Conservation (phyloP, 371 early-diverging fungal genomes). For the Mortierella sp. region DNA sequence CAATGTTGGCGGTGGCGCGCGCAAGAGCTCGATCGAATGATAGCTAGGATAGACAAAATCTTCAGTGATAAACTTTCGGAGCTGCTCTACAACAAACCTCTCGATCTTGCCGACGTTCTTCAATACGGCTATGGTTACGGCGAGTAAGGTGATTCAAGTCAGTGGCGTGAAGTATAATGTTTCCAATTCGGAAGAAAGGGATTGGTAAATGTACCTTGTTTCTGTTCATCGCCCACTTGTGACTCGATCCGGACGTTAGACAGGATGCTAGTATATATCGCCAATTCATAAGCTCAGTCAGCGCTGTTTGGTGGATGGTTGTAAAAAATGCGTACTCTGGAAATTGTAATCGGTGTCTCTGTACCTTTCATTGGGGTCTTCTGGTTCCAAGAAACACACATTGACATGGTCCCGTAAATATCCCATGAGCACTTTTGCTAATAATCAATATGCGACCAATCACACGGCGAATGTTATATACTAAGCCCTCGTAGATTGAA, state of each 20-base stretch:
- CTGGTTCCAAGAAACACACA: constrained; percentile 90
- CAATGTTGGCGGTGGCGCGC: constrained; percentile 14
- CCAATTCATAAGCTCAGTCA: neutral
- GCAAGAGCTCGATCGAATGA: constrained; percentile 67
- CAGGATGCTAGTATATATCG: constrained; percentile 64
- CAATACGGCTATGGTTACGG: constrained; percentile 66
- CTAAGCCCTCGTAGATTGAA: neutral
- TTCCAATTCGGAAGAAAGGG: neutral
- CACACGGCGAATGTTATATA: neutral
- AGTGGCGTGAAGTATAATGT: neutral
- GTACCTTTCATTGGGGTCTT: constrained; percentile 64
- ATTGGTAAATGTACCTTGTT: constrained; percentile 75
- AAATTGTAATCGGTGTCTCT: neutral
- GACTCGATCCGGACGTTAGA: constrained; percentile 87
- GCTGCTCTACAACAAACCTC: constrained; percentile 89
- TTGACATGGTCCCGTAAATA: constrained; percentile 87
- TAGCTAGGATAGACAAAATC: constrained; percentile 93
- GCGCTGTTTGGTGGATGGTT: neutral
- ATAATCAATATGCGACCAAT: neutral
- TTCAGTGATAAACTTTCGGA: constrained; percentile 89
- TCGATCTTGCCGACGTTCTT: constrained; percentile 96
- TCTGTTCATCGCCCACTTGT: constrained; percentile 89
- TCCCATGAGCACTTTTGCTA: constrained; percentile 88
- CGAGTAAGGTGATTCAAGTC: neutral
- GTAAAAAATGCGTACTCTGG: neutral